phyloP scores from a whole-genome alignment of 441 rosid genomes.

The Erysimum cheiri region DNA sequence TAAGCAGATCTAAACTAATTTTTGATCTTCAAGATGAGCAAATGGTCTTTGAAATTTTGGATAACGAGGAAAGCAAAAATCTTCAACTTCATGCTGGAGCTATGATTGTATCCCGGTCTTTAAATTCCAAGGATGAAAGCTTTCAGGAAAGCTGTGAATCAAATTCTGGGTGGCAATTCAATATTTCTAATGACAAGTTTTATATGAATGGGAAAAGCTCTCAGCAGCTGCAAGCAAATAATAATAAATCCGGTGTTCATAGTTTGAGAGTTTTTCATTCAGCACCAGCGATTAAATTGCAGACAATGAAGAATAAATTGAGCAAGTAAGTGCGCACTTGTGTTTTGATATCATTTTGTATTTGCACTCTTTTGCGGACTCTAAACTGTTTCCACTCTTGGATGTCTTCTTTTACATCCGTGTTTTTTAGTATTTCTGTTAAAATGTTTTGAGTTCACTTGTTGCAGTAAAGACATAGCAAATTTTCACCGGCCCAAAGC shows the following conservation, averaged over 20 bases:
- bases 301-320: conserved; percentile 89
- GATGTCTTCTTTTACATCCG: conserved; percentile 1
- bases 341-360: conserved; percentile 25
- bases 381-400: not conserved
- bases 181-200: conserved; percentile 95
- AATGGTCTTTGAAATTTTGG: conserved; percentile 92
- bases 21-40: conserved; percentile 96
- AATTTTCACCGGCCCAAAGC: conserved; percentile 98
- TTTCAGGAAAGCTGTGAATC: conserved; percentile 59
- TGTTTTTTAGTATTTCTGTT: conserved; percentile 7
- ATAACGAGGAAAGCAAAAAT: conserved; percentile 67
- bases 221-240: conserved; percentile 84
- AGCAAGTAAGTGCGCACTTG: conserved; percentile 83
- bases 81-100: conserved; percentile 96
- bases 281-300: conserved; percentile 95
- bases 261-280: conserved; percentile 91
- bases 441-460: conserved; percentile 30
- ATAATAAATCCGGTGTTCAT: conserved; percentile 77
- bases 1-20: conserved; percentile 77
- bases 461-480: conserved; percentile 90
- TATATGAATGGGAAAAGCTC: conserved; percentile 86
- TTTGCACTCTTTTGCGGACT: conserved; percentile 21
- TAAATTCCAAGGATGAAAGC: conserved; percentile 54
- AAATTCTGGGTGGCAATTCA: conserved; percentile 81
- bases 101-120: conserved; percentile 75